These are phyloP conservation scores for Colletotrichum sp. DNA, from an alignment of 2,329 filamentous ascomycete species.

Conservation along the genomic window DNA sequence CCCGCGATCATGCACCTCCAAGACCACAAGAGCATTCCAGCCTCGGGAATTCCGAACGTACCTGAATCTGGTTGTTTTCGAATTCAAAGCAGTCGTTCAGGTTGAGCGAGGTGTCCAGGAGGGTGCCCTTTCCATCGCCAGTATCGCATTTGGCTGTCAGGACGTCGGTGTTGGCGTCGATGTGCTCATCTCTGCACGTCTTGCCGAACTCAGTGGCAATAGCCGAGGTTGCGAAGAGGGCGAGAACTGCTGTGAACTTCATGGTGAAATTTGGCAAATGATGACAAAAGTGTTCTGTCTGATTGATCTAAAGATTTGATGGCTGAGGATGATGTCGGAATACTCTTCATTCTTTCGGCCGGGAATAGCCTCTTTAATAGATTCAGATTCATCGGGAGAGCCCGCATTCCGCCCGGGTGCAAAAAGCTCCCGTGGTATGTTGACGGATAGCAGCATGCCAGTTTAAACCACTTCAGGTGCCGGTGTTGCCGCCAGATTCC, in stretches of 20 bases:
- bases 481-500: neutral
- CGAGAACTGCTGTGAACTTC: neutral
- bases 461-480: neutral
- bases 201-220: slow-evolving; percentile 6
- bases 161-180: slow-evolving; percentile 1
- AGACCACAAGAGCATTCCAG: neutral
- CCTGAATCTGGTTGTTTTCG: neutral
- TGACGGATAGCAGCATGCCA: neutral
- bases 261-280: neutral
- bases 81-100: slow-evolving; percentile 13
- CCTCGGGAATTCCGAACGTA: slow-evolving; percentile 18
- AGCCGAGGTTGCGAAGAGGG: neutral
- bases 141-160: slow-evolving; percentile 9
- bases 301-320: neutral
- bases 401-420: neutral
- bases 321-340: neutral
- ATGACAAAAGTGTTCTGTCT: neutral
- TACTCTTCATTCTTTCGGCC: neutral
- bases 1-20: neutral
- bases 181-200: slow-evolving; percentile 13
- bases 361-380: neutral
- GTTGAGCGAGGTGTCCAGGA: neutral
- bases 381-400: neutral
- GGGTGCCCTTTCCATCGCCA: slow-evolving; percentile 14
- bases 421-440: neutral